These are phyloP conservation scores for Ceratopteris richardii DNA, from an alignment of 75 land plant genomes.

Conservation along the genomic window DNA sequence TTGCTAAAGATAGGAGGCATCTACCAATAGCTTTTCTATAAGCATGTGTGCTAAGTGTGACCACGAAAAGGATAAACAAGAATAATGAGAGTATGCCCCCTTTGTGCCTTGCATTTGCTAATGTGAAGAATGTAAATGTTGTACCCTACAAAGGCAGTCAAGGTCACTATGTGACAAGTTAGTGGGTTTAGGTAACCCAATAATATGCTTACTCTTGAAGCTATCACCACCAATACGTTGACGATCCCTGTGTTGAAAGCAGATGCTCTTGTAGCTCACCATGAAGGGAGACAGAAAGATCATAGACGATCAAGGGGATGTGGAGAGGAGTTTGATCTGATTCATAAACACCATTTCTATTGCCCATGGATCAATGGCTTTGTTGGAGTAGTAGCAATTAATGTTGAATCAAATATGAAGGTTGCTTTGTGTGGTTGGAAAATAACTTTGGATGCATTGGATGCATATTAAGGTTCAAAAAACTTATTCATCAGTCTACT, in stretches of 20 bases:
- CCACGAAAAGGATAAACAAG: no score
- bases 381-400: conserved; percentile 74
- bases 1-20: no score
- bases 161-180: neutral
- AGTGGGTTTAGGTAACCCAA: neutral
- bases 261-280: neutral
- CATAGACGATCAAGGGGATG: neutral
- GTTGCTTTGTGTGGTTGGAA: conserved; percentile 76
- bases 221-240: neutral
- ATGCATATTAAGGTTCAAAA: conserved; percentile 40
- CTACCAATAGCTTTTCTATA: no score
- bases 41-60: no score
- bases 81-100: no score
- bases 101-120: no score
- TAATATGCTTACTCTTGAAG: neutral
- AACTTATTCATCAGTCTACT: conserved; percentile 31
- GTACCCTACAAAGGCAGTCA: conserved; percentile 49
- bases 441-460: conserved; percentile 78
- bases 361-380: conserved; percentile 95
- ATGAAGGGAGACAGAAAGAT: neutral
- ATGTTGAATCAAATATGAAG: conserved; percentile 19
- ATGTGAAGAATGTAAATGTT: no score
- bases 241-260: neutral
- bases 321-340: conserved; percentile 72
- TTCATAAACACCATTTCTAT: conserved; percentile 54